phyloP scores from a whole-genome alignment of 75 land plant genomes.

The Cryptomeria japonica region DNA sequence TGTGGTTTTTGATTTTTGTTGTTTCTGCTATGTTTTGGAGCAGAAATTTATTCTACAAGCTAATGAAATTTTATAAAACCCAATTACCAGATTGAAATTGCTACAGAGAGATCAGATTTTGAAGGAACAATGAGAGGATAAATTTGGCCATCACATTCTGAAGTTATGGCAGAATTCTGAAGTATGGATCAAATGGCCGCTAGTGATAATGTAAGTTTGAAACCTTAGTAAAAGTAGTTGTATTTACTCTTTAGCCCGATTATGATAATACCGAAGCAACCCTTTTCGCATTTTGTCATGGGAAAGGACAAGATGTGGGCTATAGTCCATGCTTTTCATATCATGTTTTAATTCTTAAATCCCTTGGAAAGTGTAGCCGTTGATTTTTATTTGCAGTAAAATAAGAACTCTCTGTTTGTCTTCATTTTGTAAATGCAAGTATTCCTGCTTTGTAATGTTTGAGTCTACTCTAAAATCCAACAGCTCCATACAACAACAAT shows the following conservation, averaged over 20 bases:
- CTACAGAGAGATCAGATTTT: not conserved
- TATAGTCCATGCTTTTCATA: not conserved
- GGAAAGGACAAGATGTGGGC: not conserved
- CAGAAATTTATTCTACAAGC: not conserved
- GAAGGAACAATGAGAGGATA: not conserved
- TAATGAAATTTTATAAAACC: constrained; percentile 2
- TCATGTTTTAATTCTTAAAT: not conserved
- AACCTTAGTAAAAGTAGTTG: not conserved
- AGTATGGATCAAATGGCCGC: not conserved
- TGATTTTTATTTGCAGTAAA: not conserved
- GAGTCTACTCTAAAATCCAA: not conserved
- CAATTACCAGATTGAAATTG: not conserved
- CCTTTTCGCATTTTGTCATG: not conserved
- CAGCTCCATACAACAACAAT: not conserved
- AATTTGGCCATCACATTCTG: not conserved
- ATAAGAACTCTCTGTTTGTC: not conserved
- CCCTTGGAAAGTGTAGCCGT: not conserved
- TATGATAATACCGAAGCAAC: not conserved
- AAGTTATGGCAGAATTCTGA: not conserved
- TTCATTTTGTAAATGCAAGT: not conserved
- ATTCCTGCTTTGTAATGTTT: not conserved
- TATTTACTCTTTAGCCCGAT: not conserved
- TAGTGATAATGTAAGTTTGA: not conserved
- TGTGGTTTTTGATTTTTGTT: no score
- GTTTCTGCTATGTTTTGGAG: no score